A percentile compares a stretch with the other conserved stretches of the same genome.
Evolutionary conservation across 2,329 filamentous ascomycete species (phyloP).

Genomic region (Neonectria sp.): DNA sequence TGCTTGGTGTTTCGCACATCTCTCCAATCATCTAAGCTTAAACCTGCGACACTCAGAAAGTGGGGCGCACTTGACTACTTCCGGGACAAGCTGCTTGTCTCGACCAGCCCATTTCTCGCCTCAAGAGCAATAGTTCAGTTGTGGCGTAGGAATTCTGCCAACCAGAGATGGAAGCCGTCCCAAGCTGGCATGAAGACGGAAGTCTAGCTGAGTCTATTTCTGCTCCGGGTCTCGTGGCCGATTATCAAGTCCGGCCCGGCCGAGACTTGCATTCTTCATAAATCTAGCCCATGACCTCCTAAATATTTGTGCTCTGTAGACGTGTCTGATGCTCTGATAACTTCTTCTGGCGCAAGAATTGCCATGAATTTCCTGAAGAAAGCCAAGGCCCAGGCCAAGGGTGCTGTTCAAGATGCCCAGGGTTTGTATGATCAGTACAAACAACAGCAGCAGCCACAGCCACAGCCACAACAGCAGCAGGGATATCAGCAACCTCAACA

Average conservation of each 20-base stretch:
- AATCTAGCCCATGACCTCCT: neutral
- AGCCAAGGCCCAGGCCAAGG: slow-evolving; percentile 23
- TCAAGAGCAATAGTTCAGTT: neutral
- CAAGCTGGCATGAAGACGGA: neutral
- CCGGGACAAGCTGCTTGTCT: neutral
- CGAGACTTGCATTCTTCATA: neutral
- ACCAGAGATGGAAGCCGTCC: neutral
- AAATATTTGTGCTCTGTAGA: neutral
- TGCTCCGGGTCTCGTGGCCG: neutral
- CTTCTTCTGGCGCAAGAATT: neutral
- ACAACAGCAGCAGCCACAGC: slow-evolving; percentile 16
- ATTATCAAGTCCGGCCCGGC: neutral
- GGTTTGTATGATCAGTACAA: slow-evolving; percentile 20
- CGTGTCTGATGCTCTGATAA: neutral
- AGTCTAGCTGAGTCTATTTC: neutral
- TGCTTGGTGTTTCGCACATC: too few relatives aligned
- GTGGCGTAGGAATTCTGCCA: neutral
- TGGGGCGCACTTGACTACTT: neutral
- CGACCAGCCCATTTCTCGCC: neutral
- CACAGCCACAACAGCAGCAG: neutral
- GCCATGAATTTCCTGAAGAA: slow-evolving; percentile 25
- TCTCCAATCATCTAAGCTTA: neutral
- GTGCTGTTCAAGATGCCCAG: slow-evolving; percentile 24
- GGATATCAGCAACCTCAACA: neutral
- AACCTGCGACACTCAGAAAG: neutral